Percentiles rank a stretch among this genome's conserved stretches.
Conservation (phyloP, 371 early-diverging fungal species). For the Haplosporangium sp. region DNA sequence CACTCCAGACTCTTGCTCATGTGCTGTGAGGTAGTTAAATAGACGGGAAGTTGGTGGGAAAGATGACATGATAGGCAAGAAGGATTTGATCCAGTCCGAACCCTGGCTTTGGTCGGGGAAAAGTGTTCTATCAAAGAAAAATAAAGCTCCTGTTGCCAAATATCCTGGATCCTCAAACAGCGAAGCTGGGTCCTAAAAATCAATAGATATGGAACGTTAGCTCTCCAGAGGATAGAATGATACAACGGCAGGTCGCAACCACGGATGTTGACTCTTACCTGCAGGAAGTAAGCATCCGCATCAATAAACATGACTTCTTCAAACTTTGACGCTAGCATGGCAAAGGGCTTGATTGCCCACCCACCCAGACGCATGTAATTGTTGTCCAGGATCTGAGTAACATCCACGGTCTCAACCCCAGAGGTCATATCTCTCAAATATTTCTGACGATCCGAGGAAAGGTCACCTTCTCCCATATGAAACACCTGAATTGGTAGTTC, state of each 20-base stretch:
- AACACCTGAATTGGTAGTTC: slow-evolving; percentile 79
- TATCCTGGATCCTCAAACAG: slow-evolving; percentile 71
- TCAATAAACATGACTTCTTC: slow-evolving; percentile 76
- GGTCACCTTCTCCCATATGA: slow-evolving; percentile 69
- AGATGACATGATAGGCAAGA: slow-evolving; percentile 60
- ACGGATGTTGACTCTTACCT: slow-evolving; percentile 24
- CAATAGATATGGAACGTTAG: neutral
- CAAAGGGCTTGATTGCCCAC: slow-evolving; percentile 75
- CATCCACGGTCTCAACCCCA: slow-evolving; percentile 63
- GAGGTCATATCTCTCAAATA: slow-evolving; percentile 59
- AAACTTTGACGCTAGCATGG: slow-evolving; percentile 75
- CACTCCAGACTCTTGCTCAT: slow-evolving; percentile 76
- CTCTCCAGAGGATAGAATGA: neutral
- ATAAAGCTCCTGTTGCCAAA: slow-evolving; percentile 66
- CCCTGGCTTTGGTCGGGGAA: slow-evolving; percentile 57
- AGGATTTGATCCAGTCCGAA: slow-evolving; percentile 60
- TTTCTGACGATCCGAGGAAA: slow-evolving; percentile 55
- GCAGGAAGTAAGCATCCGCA: slow-evolving; percentile 79
- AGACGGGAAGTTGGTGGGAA: slow-evolving; percentile 58
- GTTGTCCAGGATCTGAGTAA: slow-evolving; percentile 63
- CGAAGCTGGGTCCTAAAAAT: slow-evolving; percentile 59
- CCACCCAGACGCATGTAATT: slow-evolving; percentile 62
- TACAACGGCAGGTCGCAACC: neutral
- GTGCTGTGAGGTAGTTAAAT: slow-evolving; percentile 59
- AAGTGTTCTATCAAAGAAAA: slow-evolving; percentile 74